Percentiles rank a stretch among this genome's conserved stretches.
These are phyloP conservation scores for Claviceps cyperi DNA, from an alignment of 2,329 filamentous ascomycete species.

Conservation along the genomic window DNA sequence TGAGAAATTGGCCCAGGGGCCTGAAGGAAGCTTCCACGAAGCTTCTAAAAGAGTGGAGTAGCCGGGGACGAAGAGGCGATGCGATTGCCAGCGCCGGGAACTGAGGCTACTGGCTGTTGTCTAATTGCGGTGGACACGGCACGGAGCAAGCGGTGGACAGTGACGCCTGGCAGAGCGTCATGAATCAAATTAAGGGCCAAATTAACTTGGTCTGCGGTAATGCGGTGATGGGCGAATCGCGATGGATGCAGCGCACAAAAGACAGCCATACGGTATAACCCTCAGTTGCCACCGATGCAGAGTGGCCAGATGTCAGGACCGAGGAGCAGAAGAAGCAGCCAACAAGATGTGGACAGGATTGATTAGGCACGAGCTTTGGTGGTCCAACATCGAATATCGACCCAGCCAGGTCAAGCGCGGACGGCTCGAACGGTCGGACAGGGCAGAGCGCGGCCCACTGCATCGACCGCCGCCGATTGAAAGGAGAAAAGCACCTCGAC, in stretches of 20 bases:
- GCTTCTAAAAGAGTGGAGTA: conserved; percentile 5
- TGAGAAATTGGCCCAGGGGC: background rate
- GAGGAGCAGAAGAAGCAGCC: no score
- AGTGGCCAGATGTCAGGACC: no score
- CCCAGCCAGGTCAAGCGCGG: no score
- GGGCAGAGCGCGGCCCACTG: conserved; percentile 1
- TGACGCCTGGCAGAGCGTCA: background rate
- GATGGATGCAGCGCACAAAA: no score
- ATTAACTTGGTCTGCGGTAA: no score
- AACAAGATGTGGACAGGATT: no score
- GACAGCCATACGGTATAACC: no score
- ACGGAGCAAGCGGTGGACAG: background rate
- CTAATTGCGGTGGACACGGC: conserved; percentile 1
- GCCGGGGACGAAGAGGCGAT: background rate
- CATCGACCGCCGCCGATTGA: background rate
- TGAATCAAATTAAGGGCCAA: background rate
- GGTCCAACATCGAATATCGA: no score
- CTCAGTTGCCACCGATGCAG: no score
- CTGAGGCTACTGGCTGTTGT: background rate
- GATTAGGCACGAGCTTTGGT: no score
- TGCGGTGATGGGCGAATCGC: no score
- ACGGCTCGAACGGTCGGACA: conserved; percentile 3
- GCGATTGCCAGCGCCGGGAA: background rate
- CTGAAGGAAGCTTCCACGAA: conserved; percentile 7
- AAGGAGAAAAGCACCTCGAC: conserved; percentile 1